Evolutionary conservation across 73 alveolate species (phyloP).

Genomic region (Tetrahymena malaccensis): DNA sequence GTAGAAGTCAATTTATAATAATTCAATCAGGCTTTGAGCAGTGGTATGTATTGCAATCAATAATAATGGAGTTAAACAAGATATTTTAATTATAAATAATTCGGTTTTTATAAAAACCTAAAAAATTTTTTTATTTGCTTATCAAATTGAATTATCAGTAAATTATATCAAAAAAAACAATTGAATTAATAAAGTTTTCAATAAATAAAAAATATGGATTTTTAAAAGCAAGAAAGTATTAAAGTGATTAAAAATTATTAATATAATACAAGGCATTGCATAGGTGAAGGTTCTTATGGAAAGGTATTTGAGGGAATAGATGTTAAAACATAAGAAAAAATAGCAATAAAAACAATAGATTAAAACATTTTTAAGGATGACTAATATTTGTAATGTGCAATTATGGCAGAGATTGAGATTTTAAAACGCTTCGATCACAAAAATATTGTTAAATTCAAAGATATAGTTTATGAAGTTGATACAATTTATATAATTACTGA

Average conservation of each 20-base stretch:
- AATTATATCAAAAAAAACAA: no score
- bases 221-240: neutral
- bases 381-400: conserved; percentile 6
- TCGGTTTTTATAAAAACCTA: neutral
- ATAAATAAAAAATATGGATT: neutral
- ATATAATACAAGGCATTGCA: conserved; percentile 20
- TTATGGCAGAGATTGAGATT: conserved; percentile 30
- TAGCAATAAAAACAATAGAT: conserved; percentile 33
- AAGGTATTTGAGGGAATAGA: conserved; percentile 29
- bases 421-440: conserved; percentile 25
- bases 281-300: conserved; percentile 43
- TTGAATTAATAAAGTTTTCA: no score
- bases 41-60: neutral
- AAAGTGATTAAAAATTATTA: neutral
- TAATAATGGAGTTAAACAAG: neutral
- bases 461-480: neutral
- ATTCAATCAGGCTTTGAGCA: neutral
- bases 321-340: neutral
- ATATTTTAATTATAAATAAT: no score
- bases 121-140: no score
- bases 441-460: conserved; percentile 20
- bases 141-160: neutral
- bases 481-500: conserved; percentile 29
- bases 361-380: conserved; percentile 21
- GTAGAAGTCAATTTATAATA: neutral